These are phyloP conservation scores for Musa itinerans DNA, from an alignment of 176 grass and related monocot species.

Conservation along the genomic window DNA sequence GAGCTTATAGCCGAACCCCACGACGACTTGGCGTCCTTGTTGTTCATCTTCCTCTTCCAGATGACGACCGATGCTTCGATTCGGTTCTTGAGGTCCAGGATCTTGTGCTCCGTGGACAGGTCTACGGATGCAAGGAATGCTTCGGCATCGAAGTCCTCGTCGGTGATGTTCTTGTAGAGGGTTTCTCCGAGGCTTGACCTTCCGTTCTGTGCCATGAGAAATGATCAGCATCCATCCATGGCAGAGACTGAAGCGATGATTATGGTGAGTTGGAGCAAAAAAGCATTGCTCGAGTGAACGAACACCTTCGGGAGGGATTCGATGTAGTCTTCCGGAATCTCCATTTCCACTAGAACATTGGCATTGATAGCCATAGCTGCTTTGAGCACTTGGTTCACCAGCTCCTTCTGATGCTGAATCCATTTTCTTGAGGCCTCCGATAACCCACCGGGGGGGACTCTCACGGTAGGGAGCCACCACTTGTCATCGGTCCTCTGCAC, in stretches of 20 bases:
- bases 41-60: conserved; percentile 96
- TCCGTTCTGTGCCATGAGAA: conserved; percentile 47
- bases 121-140: conserved; percentile 75
- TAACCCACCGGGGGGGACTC: conserved; percentile 54
- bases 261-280: not conserved
- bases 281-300: not conserved
- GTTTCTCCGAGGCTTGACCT: conserved; percentile 78
- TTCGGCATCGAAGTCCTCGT: conserved; percentile 75
- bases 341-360: conserved; percentile 93
- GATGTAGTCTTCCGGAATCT: conserved; percentile 69
- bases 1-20: conserved; percentile 79
- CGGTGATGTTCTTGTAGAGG: conserved; percentile 79
- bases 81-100: conserved; percentile 88
- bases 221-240: not conserved
- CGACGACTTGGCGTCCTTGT: conserved; percentile 82
- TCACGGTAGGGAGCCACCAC: conserved; percentile 89
- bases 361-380: conserved; percentile 98
- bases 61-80: conserved; percentile 98
- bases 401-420: conserved; percentile 67
- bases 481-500: conserved; percentile 62
- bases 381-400: conserved; percentile 90
- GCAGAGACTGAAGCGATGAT: not conserved
- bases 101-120: conserved; percentile 90
- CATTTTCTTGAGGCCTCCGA: conserved; percentile 43
- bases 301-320: conserved; percentile 74